Percentiles rank a stretch among this genome's conserved stretches.
Evolutionary conservation across 352 stramenopile species (phyloP).

Genomic region (Pythium phragmiticola): DNA sequence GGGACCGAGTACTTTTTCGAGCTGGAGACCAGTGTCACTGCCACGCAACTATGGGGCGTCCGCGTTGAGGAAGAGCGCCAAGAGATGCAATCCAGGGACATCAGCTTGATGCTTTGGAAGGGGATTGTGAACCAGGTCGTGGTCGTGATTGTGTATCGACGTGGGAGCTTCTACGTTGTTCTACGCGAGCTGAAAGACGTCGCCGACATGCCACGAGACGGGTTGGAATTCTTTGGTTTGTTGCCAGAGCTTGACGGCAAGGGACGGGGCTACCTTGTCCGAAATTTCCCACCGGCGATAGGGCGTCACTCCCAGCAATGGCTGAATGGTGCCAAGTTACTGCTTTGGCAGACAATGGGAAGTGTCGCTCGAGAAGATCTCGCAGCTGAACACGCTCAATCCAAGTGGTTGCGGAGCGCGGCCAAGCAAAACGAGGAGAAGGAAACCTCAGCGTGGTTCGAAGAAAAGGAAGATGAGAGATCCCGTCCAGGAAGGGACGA

Average conservation of each 20-base stretch:
- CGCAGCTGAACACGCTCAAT: conserved; percentile 32
- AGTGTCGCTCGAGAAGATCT: conserved; percentile 54
- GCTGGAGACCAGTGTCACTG: conserved; percentile 36
- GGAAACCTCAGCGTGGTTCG: conserved; percentile 25
- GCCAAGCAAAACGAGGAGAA: conserved; percentile 27
- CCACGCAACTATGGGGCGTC: conserved; percentile 15
- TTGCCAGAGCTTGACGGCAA: conserved; percentile 45
- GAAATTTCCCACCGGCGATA: conserved; percentile 29
- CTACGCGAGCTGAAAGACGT: conserved; percentile 34
- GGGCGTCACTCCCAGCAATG: conserved; percentile 28
- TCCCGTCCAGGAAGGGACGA: neutral
- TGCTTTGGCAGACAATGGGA: conserved; percentile 58
- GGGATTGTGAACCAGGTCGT: conserved; percentile 52
- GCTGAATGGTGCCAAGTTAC: conserved; percentile 46
- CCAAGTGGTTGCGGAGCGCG: conserved; percentile 24
- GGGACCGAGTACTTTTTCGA: conserved; percentile 62
- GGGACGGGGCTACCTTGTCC: conserved; percentile 53
- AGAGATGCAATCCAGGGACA: conserved; percentile 15
- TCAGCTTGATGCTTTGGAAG: conserved; percentile 60
- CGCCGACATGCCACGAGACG: conserved; percentile 30
- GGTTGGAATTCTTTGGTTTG: conserved; percentile 43
- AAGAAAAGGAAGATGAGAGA: conserved; percentile 20
- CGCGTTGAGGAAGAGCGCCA: conserved; percentile 18
- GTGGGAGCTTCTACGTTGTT: conserved; percentile 51
- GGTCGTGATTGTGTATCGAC: conserved; percentile 53